Evolutionary conservation across 2,329 filamentous ascomycete species (phyloP).

Genomic region (Penicillium vulpinum): DNA sequence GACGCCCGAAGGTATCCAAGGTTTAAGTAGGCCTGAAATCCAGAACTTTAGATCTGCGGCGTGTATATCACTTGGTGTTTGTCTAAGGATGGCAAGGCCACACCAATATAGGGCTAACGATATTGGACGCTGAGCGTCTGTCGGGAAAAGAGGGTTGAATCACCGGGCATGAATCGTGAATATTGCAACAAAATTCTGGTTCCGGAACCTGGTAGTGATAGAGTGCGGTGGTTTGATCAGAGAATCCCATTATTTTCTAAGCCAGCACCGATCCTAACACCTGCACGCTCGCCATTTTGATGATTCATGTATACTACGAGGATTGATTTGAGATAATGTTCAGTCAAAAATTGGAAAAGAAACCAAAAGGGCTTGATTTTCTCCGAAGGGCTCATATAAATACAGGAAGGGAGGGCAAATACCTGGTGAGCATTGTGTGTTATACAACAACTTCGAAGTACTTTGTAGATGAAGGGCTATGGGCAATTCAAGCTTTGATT

Average conservation of each 20-base stretch:
- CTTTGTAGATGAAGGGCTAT: neutral
- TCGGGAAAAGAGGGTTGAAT: neutral
- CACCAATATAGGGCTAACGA: neutral
- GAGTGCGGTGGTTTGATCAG: neutral
- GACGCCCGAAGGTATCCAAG: neutral
- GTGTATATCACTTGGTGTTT: neutral
- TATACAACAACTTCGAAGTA: neutral
- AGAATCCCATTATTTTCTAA: neutral
- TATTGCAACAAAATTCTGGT: neutral
- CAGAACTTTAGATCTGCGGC: no score
- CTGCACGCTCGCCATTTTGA: neutral
- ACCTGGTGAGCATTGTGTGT: neutral
- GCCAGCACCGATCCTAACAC: neutral
- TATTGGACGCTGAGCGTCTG: neutral
- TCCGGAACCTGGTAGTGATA: neutral
- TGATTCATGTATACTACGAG: neutral
- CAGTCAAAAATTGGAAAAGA: rapidly evolving
- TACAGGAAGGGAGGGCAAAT: neutral
- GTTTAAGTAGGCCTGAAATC: neutral
- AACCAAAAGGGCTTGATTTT: no score
- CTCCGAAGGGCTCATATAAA: no score
- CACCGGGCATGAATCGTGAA: neutral
- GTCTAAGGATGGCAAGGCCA: neutral
- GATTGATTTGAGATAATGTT: neutral
- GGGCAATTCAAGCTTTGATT: neutral